Conservation (phyloP, 1,284 basidiomycete species). For the Ustilago vetiveriae region DNA sequence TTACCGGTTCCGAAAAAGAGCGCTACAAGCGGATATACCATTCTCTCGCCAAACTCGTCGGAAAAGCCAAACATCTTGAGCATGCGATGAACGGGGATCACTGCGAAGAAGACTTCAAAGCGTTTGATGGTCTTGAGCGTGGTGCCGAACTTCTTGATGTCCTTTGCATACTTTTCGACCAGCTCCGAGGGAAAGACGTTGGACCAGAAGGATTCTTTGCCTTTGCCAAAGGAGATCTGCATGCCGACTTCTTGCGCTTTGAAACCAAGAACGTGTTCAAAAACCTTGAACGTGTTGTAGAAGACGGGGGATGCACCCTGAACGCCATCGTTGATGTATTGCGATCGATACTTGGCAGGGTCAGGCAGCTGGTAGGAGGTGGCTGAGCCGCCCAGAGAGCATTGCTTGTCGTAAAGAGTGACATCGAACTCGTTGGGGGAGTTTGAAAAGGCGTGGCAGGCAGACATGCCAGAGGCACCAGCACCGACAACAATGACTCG, state of each 20-base stretch:
- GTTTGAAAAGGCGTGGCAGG: constrained; percentile 55
- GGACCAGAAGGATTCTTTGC: constrained; percentile 55
- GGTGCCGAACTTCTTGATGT: constrained; percentile 61
- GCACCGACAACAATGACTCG: constrained; percentile 60
- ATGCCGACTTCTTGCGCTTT: constrained; percentile 55
- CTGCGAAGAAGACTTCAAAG: constrained; percentile 59
- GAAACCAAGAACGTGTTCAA: constrained; percentile 57
- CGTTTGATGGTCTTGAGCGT: constrained; percentile 60
- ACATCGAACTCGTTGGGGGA: constrained; percentile 54
- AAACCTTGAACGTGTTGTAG: constrained; percentile 62
- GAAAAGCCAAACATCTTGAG: constrained; percentile 58
- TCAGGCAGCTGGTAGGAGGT: constrained; percentile 61
- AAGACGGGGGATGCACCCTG: constrained; percentile 61
- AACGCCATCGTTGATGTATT: constrained; percentile 64
- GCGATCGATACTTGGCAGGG: constrained; percentile 51
- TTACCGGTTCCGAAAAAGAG: constrained; percentile 75
- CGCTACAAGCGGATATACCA: constrained; percentile 73
- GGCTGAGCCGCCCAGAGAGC: constrained; percentile 56
- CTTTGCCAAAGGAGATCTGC: constrained; percentile 64
- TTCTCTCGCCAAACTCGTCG: constrained; percentile 72
- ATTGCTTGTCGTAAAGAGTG: constrained; percentile 58
- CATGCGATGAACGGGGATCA: constrained; percentile 59
- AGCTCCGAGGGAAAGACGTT: constrained; percentile 63
- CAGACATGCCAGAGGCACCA: constrained; percentile 56
- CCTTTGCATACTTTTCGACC: constrained; percentile 50